Conservation (phyloP, 345 rosid species). For the Sisymbrium altissimum region DNA sequence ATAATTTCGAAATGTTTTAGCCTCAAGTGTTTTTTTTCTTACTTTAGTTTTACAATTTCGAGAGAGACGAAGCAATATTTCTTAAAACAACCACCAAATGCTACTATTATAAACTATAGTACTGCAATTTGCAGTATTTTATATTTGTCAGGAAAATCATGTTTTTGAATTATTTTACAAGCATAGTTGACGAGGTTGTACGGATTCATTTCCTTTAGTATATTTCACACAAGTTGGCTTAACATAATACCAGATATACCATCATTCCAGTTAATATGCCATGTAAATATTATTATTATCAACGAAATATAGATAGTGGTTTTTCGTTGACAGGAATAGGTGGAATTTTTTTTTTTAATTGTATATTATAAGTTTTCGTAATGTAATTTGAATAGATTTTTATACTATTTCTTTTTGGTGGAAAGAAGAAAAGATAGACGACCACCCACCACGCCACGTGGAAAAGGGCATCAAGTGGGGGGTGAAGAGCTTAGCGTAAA, state of each 20-base stretch:
- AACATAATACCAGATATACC: background rate
- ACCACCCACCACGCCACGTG: constrained; percentile 38
- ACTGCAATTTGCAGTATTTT: constrained; percentile 32
- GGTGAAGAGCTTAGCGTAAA: constrained; percentile 27
- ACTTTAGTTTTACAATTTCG: background rate
- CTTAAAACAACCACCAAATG: constrained; percentile 26
- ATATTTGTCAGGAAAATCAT: constrained; percentile 1
- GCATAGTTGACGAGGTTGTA: constrained; percentile 29
- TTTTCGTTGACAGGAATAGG: constrained; percentile 2
- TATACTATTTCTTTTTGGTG: background rate
- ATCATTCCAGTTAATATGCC: constrained; percentile 13
- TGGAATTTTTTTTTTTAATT: background rate
- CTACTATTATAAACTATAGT: constrained; percentile 14
- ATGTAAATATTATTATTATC: background rate
- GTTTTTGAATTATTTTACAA: constrained; percentile 18
- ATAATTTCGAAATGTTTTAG: background rate
- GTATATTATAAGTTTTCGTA: background rate
- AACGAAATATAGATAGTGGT: constrained; percentile 12
- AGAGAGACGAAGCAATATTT: constrained; percentile 20
- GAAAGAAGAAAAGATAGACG: constrained; percentile 14
- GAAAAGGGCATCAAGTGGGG: constrained; percentile 34
- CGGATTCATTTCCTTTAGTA: background rate
- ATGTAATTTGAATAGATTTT: background rate
- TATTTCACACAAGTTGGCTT: constrained; percentile 22
- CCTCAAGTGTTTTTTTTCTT: background rate